These are phyloP conservation scores for Ogataea wickerhamii DNA, from an alignment of 805 yeast genomes.

Conservation along the genomic window DNA sequence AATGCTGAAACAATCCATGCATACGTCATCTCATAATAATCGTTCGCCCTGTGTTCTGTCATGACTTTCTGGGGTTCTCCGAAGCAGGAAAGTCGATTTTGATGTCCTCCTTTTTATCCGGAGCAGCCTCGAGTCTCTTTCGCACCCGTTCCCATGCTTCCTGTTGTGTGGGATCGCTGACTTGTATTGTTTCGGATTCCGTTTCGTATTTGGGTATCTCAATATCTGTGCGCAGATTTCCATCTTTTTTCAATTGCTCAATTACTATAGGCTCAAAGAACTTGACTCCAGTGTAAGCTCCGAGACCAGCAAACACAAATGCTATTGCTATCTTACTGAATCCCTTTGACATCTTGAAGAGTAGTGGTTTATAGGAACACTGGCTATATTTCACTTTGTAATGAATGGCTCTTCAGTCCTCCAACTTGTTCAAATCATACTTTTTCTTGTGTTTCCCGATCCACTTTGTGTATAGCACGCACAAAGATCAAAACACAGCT, in stretches of 20 bases:
- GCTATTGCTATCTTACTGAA: conserved; percentile 23
- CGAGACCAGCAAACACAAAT: conserved; percentile 31
- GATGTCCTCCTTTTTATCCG: conserved; percentile 14
- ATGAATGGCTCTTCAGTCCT: too few relatives aligned
- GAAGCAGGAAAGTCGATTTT: conserved; percentile 8
- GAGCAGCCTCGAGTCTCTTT: conserved; percentile 16
- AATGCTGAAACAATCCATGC: too few relatives aligned
- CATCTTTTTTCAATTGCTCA: conserved; percentile 63
- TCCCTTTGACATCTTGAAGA: conserved; percentile 9
- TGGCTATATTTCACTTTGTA: too few relatives aligned
- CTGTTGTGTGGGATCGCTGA: conserved; percentile 9
- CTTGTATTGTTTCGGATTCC: conserved; percentile 34
- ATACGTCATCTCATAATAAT: not conserved
- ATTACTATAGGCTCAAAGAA: conserved; percentile 74
- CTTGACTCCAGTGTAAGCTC: conserved; percentile 53
- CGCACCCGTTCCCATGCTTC: conserved; percentile 21
- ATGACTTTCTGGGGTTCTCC: not conserved
- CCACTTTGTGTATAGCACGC: too few relatives aligned
- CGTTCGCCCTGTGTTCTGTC: not conserved
- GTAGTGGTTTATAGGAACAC: not conserved
- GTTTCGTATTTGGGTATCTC: conserved; percentile 49
- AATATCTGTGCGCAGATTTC: conserved; percentile 59
- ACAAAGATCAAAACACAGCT: conserved; percentile 17
- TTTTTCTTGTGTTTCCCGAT: too few relatives aligned
- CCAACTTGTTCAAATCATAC: too few relatives aligned